These are phyloP conservation scores for Nicotiana sylvestris DNA, from an alignment of 257 asterid species.

Conservation along the genomic window DNA sequence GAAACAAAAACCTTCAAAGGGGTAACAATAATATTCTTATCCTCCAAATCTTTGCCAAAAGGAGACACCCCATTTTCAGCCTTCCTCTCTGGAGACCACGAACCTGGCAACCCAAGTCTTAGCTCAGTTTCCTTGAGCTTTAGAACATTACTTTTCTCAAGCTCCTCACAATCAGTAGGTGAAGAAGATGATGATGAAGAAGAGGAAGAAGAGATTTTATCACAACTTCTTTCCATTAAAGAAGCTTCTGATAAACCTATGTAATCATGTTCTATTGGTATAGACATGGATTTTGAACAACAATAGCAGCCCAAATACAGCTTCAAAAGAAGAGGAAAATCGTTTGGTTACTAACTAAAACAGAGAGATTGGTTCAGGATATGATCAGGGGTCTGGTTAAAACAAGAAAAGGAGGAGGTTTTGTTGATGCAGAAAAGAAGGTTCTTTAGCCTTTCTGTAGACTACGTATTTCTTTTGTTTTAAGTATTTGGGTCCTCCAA, in stretches of 20 bases:
- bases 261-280: constrained; percentile 50
- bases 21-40: constrained; percentile 26
- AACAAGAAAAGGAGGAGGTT: constrained; percentile 11
- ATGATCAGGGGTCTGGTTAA: neutral
- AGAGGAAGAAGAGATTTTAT: constrained; percentile 1
- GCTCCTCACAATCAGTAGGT: neutral
- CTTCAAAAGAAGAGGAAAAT: too few species aligned
- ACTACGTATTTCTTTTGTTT: constrained; percentile 21
- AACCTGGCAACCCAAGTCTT: constrained; percentile 82
- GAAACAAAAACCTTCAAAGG: constrained; percentile 38
- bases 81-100: constrained; percentile 31
- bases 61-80: constrained; percentile 33
- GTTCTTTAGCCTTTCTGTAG: constrained; percentile 44
- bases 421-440: constrained; percentile 27
- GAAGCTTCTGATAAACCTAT: constrained; percentile 34
- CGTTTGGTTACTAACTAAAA: neutral
- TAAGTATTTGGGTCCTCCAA: neutral
- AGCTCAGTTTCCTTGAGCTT: constrained; percentile 67
- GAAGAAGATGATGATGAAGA: constrained; percentile 15
- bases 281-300: constrained; percentile 32
- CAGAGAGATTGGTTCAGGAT: neutral
- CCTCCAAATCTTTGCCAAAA: constrained; percentile 54
- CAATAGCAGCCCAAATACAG: neutral
- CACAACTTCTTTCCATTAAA: too few species aligned
- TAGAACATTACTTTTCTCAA: constrained; percentile 16